Base-by-base conservation (phyloP, 495 filamentous ascomycete species). In the Aspergillus biplanus region DNA sequence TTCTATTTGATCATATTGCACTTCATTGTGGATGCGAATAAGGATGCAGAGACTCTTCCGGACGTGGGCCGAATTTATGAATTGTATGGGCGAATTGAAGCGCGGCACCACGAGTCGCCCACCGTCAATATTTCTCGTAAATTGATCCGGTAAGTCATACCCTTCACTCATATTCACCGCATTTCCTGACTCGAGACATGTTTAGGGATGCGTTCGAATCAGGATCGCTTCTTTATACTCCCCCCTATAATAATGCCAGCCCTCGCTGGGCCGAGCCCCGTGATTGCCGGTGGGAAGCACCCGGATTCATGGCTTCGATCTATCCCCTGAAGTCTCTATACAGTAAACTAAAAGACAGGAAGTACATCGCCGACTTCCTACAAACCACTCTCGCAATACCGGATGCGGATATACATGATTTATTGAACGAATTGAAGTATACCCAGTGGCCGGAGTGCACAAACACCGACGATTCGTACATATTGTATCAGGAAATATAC, bases 281-380 rank as follows among this genome's bases (percentile, higher is more conserved):
- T 5, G 0, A 49, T 4, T 71, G 65, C 35, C n/a, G 65, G 7
- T 67, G 64, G 68, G 59, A 71, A 39, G 70, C 63, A 33, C 63
- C 64, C 6, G 6, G 31, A 16, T 42, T 60, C 16, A 61, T 71
- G 60, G 11, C 7, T 6, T 11, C 9, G 4, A 63, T 15, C 21
- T 52, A 57, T 31, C 35, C 64, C 15, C 46, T 73, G 7, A 56
- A 62, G 39, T 49, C 60, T 12, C 56, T 47, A 31, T 69, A 64
- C 33, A 7, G 59, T 5, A 58, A 48, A 18, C 15, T 33, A 33
- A 27, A 48, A 16, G 18, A 60, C 59, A 47, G 54, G 31, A 59
- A 18, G 47, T 62, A 63, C 55, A 33, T 67, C 54, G 49, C 33
- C 4, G 12, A 46, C 15, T 69, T 78, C 57, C 70, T 76, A 18